A percentile compares a stretch with the other conserved stretches of the same genome.
These are phyloP conservation scores for Fusarium circinatum DNA, from an alignment of 2,329 filamentous ascomycete genomes.

Conservation along the genomic window DNA sequence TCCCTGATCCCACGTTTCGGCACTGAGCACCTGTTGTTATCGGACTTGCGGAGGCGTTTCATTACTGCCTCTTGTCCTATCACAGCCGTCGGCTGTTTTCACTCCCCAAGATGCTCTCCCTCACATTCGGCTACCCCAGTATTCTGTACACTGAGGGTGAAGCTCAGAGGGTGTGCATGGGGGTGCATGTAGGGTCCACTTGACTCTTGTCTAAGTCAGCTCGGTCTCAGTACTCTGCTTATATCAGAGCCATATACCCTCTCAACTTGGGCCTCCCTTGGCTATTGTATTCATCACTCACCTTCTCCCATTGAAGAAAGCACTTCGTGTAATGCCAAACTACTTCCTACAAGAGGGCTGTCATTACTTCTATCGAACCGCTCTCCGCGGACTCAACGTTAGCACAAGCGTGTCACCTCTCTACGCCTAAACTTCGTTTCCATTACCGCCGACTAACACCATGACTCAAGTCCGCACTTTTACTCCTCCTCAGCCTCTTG, in stretches of 20 bases:
- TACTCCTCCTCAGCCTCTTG: constrained; percentile 76
- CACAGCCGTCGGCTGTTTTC: constrained; percentile 19
- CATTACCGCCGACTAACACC: constrained; percentile 42
- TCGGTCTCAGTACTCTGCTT: constrained; percentile 41
- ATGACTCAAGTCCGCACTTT: constrained; percentile 54
- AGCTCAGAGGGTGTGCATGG: constrained; percentile 37
- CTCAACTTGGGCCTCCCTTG: constrained; percentile 5
- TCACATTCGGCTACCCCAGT: constrained; percentile 17
- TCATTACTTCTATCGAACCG: constrained; percentile 93
- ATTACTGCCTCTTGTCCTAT: constrained; percentile 27
- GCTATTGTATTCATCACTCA: constrained; percentile 14
- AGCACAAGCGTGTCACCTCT: constrained; percentile 81
- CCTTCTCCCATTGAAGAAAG: constrained; percentile 15
- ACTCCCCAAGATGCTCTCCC: constrained; percentile 14
- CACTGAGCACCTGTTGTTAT: constrained; percentile 23
- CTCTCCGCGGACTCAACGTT: constrained; percentile 85
- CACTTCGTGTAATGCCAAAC: constrained; percentile 74
- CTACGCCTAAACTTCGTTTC: constrained; percentile 66
- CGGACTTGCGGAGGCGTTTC: constrained; percentile 43
- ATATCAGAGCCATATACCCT: constrained; percentile 42
- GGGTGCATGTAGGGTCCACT: constrained; percentile 41
- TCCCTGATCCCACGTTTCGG: constrained; percentile 39
- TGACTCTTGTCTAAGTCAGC: constrained; percentile 47
- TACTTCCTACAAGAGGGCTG: constrained; percentile 90
- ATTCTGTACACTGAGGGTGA: background rate